A percentile compares a stretch with the other conserved stretches of the same genome.
Conservation (phyloP, 1,139 yeast genomes). For the Waltiozyma sp. region DNA sequence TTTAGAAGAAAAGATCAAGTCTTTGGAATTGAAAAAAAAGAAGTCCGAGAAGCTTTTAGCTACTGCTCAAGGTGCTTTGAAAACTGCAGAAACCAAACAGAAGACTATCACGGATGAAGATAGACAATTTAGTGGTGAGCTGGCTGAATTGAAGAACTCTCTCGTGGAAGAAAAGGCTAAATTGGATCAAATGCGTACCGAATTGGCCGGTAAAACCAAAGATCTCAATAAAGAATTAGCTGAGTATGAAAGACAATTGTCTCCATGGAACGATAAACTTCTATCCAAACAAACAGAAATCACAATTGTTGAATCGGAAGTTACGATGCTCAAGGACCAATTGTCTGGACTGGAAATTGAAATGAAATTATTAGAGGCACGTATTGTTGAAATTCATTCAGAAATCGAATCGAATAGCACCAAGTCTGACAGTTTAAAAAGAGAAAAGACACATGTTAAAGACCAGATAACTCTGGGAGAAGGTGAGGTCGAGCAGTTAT, state of each 20-base stretch:
- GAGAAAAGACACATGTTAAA: constrained; percentile 35
- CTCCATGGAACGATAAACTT: constrained; percentile 75
- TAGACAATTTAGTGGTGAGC: constrained; percentile 23
- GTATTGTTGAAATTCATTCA: constrained; percentile 36
- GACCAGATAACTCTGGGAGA: constrained; percentile 51
- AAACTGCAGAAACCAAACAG: constrained; percentile 36
- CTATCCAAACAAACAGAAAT: constrained; percentile 58
- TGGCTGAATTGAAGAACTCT: constrained; percentile 33
- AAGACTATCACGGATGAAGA: constrained; percentile 35
- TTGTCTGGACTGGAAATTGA: constrained; percentile 33
- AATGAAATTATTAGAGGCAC: constrained; percentile 34
- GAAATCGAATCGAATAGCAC: constrained; percentile 45
- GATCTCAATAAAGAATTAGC: constrained; percentile 55
- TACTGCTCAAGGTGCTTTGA: constrained; percentile 26
- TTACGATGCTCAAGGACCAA: constrained; percentile 47
- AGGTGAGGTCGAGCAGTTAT: constrained; percentile 42
- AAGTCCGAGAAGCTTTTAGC: constrained; percentile 44
- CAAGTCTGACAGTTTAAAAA: constrained; percentile 29
- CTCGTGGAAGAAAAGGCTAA: constrained; percentile 42
- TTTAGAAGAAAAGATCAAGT: constrained; percentile 64
- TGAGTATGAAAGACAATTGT: constrained; percentile 49
- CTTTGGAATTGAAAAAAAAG: constrained; percentile 45
- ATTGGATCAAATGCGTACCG: constrained; percentile 52
- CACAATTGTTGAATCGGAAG: constrained; percentile 52
- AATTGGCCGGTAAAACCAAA: constrained; percentile 65